Evolutionary conservation across 2,329 filamentous ascomycete species (phyloP), one percentile per base, ranked within the genome.

Genomic region (Dactylonectria estremocensis): DNA sequence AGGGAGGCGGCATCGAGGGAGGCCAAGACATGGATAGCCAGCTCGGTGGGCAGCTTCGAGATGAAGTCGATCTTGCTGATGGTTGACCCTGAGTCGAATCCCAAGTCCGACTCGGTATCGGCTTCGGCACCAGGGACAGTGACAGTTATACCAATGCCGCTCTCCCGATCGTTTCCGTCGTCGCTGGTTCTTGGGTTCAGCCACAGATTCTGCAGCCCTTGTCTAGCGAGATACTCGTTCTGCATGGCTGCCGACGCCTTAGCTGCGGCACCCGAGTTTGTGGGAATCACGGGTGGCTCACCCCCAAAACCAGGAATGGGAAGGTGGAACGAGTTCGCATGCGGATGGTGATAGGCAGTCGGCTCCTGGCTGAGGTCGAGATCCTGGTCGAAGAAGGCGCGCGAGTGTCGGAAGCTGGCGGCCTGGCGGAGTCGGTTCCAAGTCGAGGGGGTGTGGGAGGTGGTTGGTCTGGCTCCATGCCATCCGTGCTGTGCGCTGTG

Each of bases 81-180:
- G 58, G 74, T 79, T 20, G 80, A 74, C 33, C 82, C 80, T 35
- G 80, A 76, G 9, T 77, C 78, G 13, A 78, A 74, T 13, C 76
- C 68, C 22, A 74, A 69, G n/a, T 77, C 77, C 5, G 72, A 73
- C 13, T 83, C 79, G 22, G 76, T 77, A 4, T 78, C 77, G 28
- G 49, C 35, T n/a, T 82, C 81, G 1, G 78, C 69, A 3, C 82
- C 82, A 18, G 83, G 79, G 18, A 83, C 78, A 1, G 86, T 85
- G 2, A 90, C 79, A 1, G 85, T 83, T 56, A 92, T 91, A 35
- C 89, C 89, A 59, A 92, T 90, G 20, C 89, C 89, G 72, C 90
- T 91, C 79, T 92, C 89, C 28, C 85, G 82, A 70, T 92, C 89
- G 69, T 86, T 88, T 54, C 80, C 81, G 18, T 87, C 85, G 2